Evolutionary conservation across 805 yeast species (phyloP).

Genomic region (Candida koratica): DNA sequence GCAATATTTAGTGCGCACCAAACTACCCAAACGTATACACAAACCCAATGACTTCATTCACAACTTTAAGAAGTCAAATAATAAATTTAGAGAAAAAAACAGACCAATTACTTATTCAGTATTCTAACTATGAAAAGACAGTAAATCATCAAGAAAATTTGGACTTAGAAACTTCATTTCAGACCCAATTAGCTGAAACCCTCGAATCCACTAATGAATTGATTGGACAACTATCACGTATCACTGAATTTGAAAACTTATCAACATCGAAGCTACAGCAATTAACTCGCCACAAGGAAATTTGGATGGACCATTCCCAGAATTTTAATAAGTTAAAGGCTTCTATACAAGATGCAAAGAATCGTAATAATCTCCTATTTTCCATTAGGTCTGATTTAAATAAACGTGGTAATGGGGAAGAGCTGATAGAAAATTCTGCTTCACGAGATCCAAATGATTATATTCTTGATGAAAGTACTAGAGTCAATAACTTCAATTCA

Average conservation of each 20-base stretch:
- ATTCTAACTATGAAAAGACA: conserved; percentile 28
- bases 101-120: conserved; percentile 48
- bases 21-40: not conserved
- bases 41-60: conserved; percentile 43
- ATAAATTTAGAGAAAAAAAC: conserved; percentile 70
- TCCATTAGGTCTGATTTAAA: conserved; percentile 79
- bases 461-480: conserved; percentile 67
- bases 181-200: conserved; percentile 23
- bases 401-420: conserved; percentile 40
- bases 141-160: conserved; percentile 23
- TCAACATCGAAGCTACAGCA: conserved; percentile 78
- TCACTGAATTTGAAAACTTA: conserved; percentile 27
- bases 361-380: conserved; percentile 66
- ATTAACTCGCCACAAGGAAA: conserved; percentile 75
- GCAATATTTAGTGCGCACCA: not conserved
- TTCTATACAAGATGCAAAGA: conserved; percentile 67
- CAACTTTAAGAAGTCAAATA: conserved; percentile 65
- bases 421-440: not conserved
- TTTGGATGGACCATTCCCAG: conserved; percentile 62
- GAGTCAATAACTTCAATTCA: conserved; percentile 69
- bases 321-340: conserved; percentile 58
- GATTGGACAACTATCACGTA: conserved; percentile 32
- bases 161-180: conserved; percentile 19
- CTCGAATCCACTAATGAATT: conserved; percentile 47
- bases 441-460: conserved; percentile 57